Conservation (phyloP, 2,329 filamentous ascomycete genomes). For the Aureobasidium uvarum region DNA sequence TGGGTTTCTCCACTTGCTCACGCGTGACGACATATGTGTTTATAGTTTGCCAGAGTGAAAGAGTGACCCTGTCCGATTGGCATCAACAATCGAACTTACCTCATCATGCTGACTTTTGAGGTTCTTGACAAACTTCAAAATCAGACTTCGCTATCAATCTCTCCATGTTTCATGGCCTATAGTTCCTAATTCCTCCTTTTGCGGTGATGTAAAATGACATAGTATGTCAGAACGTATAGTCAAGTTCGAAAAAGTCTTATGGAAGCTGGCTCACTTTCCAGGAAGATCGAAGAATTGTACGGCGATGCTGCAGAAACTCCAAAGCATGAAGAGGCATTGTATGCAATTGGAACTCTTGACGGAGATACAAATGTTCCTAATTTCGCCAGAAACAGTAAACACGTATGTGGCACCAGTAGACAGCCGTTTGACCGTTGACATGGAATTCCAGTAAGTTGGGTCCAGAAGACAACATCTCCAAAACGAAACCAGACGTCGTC, state of each 20-base stretch:
- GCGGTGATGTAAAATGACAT: no score
- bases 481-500: not conserved
- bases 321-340: not conserved
- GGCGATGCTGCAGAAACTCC: not conserved
- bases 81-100: not conserved
- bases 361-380: not conserved
- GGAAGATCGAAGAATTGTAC: not conserved
- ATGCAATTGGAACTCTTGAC: not conserved
- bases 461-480: not conserved
- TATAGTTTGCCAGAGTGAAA: not conserved
- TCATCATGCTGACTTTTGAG: not conserved
- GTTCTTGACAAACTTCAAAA: no score
- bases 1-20: not conserved
- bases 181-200: no score
- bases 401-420: conserved; percentile 3
- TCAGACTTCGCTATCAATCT: no score
- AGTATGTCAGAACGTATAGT: no score
- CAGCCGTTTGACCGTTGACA: not conserved
- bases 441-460: not conserved
- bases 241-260: not conserved
- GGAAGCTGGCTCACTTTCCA: not conserved
- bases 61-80: not conserved
- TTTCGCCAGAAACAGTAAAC: not conserved
- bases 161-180: no score
- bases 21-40: not conserved